Percentiles rank a stretch among this genome's conserved stretches.
Evolutionary conservation across 257 asterid genomes (phyloP).

Genomic region (Cordia subcordata): DNA sequence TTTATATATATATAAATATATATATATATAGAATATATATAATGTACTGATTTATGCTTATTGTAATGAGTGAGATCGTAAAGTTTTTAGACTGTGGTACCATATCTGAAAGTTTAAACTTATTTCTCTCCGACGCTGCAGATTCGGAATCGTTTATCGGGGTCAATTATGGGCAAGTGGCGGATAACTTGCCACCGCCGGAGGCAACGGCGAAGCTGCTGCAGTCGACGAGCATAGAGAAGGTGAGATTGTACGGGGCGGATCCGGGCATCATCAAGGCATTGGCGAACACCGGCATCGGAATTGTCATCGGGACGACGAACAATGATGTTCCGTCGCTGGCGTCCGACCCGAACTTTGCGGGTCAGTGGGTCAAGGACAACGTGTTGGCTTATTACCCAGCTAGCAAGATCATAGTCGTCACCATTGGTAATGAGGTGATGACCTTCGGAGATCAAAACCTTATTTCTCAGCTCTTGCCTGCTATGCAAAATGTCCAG

Average conservation of each 20-base stretch:
- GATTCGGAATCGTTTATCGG: constrained; percentile 12
- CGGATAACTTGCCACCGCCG: constrained; percentile 21
- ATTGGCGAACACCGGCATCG: constrained; percentile 11
- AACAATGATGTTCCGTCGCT: constrained; percentile 22
- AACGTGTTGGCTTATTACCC: constrained; percentile 27
- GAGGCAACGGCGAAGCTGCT: constrained; percentile 11
- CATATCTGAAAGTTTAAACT: too few relatives aligned
- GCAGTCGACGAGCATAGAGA: constrained; percentile 9
- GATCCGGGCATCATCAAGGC: constrained; percentile 19
- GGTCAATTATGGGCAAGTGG: constrained; percentile 21
- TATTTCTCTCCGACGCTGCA: not conserved
- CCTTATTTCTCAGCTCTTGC: constrained; percentile 27
- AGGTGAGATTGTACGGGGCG: constrained; percentile 17
- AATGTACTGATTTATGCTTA: too few relatives aligned
- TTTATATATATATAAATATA: too few relatives aligned
- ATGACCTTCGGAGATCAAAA: constrained; percentile 21
- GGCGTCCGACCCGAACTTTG: constrained; percentile 11
- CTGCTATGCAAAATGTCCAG: constrained; percentile 20
- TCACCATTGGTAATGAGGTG: constrained; percentile 36
- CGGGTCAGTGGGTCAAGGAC: constrained; percentile 19
- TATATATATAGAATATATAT: too few relatives aligned
- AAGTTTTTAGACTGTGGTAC: too few relatives aligned
- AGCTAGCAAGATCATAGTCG: constrained; percentile 22
- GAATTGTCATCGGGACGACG: constrained; percentile 10
- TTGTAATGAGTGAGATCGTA: too few relatives aligned